A percentile compares a stretch with the other conserved stretches of the same genome.
Conservation (phyloP, 116 monocot species). For the Posidonia oceanica region DNA sequence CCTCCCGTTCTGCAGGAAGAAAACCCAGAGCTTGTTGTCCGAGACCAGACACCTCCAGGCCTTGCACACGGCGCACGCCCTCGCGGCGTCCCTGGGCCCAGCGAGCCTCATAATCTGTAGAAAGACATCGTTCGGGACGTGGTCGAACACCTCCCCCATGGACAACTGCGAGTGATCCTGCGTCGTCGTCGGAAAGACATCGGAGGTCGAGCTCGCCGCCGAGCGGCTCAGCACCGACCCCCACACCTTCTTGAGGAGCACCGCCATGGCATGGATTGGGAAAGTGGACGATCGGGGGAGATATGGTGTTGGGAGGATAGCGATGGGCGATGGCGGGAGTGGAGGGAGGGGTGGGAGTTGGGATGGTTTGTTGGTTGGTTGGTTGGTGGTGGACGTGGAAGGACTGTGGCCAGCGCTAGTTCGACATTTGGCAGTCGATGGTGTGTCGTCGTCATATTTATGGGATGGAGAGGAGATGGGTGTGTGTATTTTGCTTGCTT, state of each 20-base stretch:
- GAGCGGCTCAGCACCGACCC: constrained; percentile 43
- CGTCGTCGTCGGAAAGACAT: not conserved
- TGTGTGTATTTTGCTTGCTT: too few species aligned
- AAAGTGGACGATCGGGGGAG: not conserved
- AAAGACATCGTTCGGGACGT: constrained; percentile 56
- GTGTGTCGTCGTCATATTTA: too few species aligned
- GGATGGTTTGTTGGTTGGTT: too few species aligned
- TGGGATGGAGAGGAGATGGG: too few species aligned
- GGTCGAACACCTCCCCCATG: constrained; percentile 41
- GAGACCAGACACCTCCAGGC: constrained; percentile 44
- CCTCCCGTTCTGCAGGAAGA: constrained; percentile 52
- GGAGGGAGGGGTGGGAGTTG: too few species aligned
- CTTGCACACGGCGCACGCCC: constrained; percentile 51
- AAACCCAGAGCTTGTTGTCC: constrained; percentile 77
- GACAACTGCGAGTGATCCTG: constrained; percentile 3
- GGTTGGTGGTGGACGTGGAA: too few species aligned
- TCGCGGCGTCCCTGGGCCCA: constrained; percentile 51
- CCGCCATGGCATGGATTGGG: constrained; percentile 13
- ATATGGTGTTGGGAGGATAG: not conserved
- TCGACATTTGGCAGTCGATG: too few species aligned
- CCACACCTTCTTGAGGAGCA: constrained; percentile 55
- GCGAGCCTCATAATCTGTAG: constrained; percentile 50
- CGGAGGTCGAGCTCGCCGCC: constrained; percentile 7
- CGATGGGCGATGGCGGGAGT: not conserved
- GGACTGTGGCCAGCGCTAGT: too few species aligned